Conservation (phyloP, 441 rosid species). For the Gossypium laxum region DNA sequence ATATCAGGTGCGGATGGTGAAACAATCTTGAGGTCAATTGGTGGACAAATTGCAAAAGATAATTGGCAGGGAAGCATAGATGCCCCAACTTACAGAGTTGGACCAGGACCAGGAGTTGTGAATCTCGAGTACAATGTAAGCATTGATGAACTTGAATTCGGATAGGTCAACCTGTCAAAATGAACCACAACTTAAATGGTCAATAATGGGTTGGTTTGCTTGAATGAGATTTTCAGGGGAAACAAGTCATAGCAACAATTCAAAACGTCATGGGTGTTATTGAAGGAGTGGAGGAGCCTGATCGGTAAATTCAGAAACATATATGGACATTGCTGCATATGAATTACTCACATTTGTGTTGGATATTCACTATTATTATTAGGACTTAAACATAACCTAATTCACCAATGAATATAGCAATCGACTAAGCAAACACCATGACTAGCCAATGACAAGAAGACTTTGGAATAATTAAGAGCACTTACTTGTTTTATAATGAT, state of each 20-base stretch:
- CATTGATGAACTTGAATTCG: not conserved
- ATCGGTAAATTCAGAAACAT: slow-evolving; percentile 36
- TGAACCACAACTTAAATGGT: not conserved
- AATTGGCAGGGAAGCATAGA: slow-evolving; percentile 63
- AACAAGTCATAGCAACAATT: slow-evolving; percentile 44
- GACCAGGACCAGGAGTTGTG: slow-evolving; percentile 68
- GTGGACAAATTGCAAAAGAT: slow-evolving; percentile 40
- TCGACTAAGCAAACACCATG: not conserved
- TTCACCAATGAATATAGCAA: not conserved
- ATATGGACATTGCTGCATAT: not conserved
- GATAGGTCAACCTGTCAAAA: not conserved
- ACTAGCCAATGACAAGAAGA: slow-evolving; percentile 11
- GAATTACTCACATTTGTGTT: not conserved
- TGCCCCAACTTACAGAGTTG: slow-evolving; percentile 47
- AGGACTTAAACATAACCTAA: not conserved
- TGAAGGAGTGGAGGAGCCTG: slow-evolving; percentile 74
- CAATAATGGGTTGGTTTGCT: not conserved
- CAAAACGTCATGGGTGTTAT: slow-evolving; percentile 73
- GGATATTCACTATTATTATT: not conserved
- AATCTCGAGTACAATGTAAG: slow-evolving; percentile 55
- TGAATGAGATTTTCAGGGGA: slow-evolving; percentile 40
- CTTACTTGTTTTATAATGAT: not conserved
- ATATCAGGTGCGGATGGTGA: slow-evolving; percentile 62
- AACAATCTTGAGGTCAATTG: slow-evolving; percentile 42
- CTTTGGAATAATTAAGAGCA: not conserved